Evolutionary conservation across 257 asterid species (phyloP), one percentile per base, ranked within the genome.

Genomic region (Solanum paucissectum): DNA sequence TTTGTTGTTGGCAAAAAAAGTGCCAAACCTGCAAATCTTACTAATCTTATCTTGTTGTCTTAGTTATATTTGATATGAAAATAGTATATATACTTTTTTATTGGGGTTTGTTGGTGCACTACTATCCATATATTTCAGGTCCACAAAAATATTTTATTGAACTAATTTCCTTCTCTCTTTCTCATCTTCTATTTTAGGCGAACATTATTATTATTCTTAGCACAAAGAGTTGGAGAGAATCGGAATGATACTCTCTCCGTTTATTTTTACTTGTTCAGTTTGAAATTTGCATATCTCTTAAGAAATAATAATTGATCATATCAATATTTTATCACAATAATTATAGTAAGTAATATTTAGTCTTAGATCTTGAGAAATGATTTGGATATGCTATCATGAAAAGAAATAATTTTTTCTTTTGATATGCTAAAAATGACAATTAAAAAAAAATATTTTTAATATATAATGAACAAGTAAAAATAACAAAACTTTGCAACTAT

Each of bases 221-320:
- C 74, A 27, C 36, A 12, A 25, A 66, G 20, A 6, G 9, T 12
- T 12, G 9, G 36, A 27, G 74, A 5, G 36, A 66, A 27, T 12
- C 1, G 10, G 7, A 66, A 2, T 29, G 18, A 7, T 5, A 66
- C 0, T 60, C 0, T 1, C 6, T 60, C 2, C 2, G 12, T 60
- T 60, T 9, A 60, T 21, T 60, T 60, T 60, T 7, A 60, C 1
- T 8, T 60, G 12, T 60, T 0, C 0, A 3, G 11, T 58, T 58
- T 58, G 4, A 58, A 21, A 7, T 58, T 21, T 58, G 1, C 5
- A 8, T 21, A 8, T 58, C 1, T 21, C 9, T 20, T 58, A 8
- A 9, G 0, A 58, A 58, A 21, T 58, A 58, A 58, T 58, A 4
- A 21, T 58, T 21, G 68, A 21, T 60, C 32, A 55, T 1, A 55